Evolutionary conservation across 352 stramenopile species (phyloP), one percentile per base, ranked within the genome.

Genomic region (Phytophthora palmivora): DNA sequence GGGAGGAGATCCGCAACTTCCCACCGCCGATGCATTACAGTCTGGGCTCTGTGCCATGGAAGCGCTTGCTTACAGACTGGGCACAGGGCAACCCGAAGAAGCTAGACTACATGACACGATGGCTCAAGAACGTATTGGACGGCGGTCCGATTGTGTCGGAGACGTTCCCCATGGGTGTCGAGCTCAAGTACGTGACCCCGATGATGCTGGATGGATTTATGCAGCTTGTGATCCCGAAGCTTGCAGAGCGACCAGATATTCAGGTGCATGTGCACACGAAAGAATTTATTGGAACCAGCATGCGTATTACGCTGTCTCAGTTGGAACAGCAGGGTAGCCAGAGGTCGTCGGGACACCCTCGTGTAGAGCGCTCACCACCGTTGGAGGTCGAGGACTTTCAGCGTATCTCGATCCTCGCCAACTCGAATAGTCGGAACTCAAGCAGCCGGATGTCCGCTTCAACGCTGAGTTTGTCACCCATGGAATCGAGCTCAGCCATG

Each of bases 181-280:
- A 96, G 60, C 81, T 96, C 59, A 96, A 96, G 69, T 94, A 91
- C 46, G 87, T 96, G 43, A 96, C 87, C 18, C 87, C 87, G 6
- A 96, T 96, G 87, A 96, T 96, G 87, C 67, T 96, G 42, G 87
- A 96, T 55, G 87, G 87, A 15, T 96, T 96, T 65, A 96, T 96
- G 79, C 87, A 96, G 65, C 67, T 96, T 14, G 82, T 96, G 42
- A 96, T 96, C 45, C 87, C 85, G 4, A 96, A 96, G 56, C 75
- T 96, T 11, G 84, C 87, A 3, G 87, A 96, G 63, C 78, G 87
- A 11, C 76, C 79, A 19, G 85, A 96, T 49, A 82, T 96, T 43
- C 85, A 94, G 52, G 87, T 96, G 6, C 87, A 96, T 45, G 87
- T 96, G 21, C 87, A 96, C 64, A 96, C 87, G 24, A 96, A 96